Evolutionary conservation across 2,329 filamentous ascomycete genomes (phyloP), one percentile per base, ranked within the genome.

Genomic region (Arthrobotrys iridis): DNA sequence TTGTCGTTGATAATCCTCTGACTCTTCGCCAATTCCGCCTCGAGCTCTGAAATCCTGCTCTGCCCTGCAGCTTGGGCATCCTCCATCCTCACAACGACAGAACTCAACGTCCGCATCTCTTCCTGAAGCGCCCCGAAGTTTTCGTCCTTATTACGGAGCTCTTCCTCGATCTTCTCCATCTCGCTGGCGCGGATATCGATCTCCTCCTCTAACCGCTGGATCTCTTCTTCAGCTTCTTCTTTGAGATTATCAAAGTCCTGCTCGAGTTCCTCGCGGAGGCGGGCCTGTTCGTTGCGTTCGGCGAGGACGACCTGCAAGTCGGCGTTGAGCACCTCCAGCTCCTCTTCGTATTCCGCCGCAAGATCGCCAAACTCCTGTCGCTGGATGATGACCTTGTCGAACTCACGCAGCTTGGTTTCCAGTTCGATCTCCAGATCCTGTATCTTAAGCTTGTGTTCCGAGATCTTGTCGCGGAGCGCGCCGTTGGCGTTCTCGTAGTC

Each of bases 101-200:
- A 93, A 79, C 91, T 96, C 82, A 97, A 90, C 79, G 90, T 90
- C 77, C 93, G 91, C 90, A 99, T 95, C 84, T 98, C 95, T 72
- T 91, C 89, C 80, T 98, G 94, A 62, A 99, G 84, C n/a, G 92
- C 91, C 77, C 90, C 89, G 82, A 97, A 94, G 81, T 95, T 96
- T 80, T 98, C 93, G 83, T 71, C 87, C 85, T 57, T 89, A 24
- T 83, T 82, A 75, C 88, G 85, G 60, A 90, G 84, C 62, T 88
- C 87, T 70, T 87, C 85, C 30, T 89, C 75, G 82, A 3, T 87
- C 87, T 80, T 89, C 87, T 76, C 64, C 48, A 79, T 77, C 59
- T 84, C 83, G 45, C 84, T 82, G 35, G 83, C 84, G 68, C 86
- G 84, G 46, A 84, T 82, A 72, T 89, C 87, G 67, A 87, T 85